phyloP scores from a whole-genome alignment of 495 filamentous ascomycete genomes.

The Saxophila tyrrhenica region DNA sequence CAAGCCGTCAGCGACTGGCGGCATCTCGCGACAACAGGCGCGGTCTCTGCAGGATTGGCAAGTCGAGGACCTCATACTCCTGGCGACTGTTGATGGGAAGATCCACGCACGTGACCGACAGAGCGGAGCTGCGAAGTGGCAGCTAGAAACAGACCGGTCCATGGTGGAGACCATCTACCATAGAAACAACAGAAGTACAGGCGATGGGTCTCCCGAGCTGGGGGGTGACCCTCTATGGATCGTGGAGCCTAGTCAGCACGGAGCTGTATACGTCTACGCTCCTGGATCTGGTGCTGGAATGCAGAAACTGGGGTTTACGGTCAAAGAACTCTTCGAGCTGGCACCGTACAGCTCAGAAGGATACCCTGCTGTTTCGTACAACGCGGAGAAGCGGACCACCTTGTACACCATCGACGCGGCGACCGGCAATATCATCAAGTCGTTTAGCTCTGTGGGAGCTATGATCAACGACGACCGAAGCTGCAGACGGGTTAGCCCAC shows the following conservation, averaged over 20 bases:
- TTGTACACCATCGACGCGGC: constrained; percentile 75
- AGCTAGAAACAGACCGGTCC: constrained; percentile 66
- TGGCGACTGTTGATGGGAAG: constrained; percentile 98
- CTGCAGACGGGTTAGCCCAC: constrained; percentile 48
- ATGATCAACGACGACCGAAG: constrained; percentile 40
- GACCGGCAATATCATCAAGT: constrained; percentile 60
- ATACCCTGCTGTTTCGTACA: constrained; percentile 64
- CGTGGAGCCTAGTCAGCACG: constrained; percentile 82
- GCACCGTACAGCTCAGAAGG: constrained; percentile 51
- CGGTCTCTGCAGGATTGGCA: constrained; percentile 97
- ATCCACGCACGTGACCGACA: constrained; percentile 87
- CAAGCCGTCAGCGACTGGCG: constrained; percentile 51
- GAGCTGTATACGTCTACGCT: constrained; percentile 77
- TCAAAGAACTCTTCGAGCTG: constrained; percentile 66
- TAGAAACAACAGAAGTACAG: constrained; percentile 52
- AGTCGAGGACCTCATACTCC: constrained; percentile 97
- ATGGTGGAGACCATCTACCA: constrained; percentile 86
- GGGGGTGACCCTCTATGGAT: constrained; percentile 94
- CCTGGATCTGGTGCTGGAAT: constrained; percentile 48
- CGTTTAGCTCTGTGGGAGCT: constrained; percentile 48
- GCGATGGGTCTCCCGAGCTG: constrained; percentile 42
- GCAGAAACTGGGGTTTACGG: constrained; percentile 56
- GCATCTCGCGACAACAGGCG: constrained; percentile 74
- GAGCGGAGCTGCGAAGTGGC: constrained; percentile 73
- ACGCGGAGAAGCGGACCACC: constrained; percentile 67